These are phyloP conservation scores for Trichosporon ovoides DNA, from an alignment of 1,284 basidiomycete species.

Conservation along the genomic window DNA sequence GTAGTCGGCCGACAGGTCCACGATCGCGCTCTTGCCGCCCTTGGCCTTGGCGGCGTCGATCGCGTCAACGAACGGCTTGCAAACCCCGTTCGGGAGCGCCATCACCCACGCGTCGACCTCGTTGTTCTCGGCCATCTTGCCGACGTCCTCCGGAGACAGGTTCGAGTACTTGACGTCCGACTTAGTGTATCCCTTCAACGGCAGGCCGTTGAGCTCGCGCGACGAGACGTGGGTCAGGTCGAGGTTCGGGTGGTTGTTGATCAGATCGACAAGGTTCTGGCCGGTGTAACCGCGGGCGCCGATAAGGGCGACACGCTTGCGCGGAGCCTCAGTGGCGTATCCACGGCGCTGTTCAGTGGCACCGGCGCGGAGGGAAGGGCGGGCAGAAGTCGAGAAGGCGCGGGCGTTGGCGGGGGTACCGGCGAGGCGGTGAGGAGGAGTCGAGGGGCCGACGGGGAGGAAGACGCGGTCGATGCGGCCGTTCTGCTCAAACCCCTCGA, in stretches of 20 bases:
- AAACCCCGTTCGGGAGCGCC: slow-evolving; percentile 94
- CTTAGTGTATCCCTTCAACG: slow-evolving; percentile 79
- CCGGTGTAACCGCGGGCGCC: slow-evolving; percentile 93
- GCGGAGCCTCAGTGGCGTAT: slow-evolving; percentile 56
- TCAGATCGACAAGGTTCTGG: slow-evolving; percentile 77
- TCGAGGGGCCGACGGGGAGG: slow-evolving; percentile 81
- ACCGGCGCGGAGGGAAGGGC: slow-evolving; percentile 52
- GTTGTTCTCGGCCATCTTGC: slow-evolving; percentile 76
- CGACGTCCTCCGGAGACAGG: slow-evolving; percentile 68
- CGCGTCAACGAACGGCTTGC: slow-evolving; percentile 96
- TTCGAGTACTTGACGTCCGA: slow-evolving; percentile 69
- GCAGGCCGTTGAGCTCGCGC: slow-evolving; percentile 80
- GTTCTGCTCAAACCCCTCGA: slow-evolving; percentile 76
- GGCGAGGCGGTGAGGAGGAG: slow-evolving; percentile 58
- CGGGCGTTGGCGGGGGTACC: slow-evolving; percentile 51
- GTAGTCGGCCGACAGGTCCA: slow-evolving; percentile 93
- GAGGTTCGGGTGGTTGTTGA: slow-evolving; percentile 80
- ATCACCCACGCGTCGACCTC: slow-evolving; percentile 96
- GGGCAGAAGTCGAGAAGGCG: slow-evolving; percentile 69
- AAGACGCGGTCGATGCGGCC: slow-evolving; percentile 80
- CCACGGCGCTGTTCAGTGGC: slow-evolving; percentile 51
- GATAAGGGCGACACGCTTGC: slow-evolving; percentile 88
- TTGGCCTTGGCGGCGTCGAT: slow-evolving; percentile 67
- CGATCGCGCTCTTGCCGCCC: slow-evolving; percentile 62
- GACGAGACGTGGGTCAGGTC: slow-evolving; percentile 92